Evolutionary conservation across 805 yeast genomes (phyloP).

Genomic region (Cyberlindnera suaveolens): DNA sequence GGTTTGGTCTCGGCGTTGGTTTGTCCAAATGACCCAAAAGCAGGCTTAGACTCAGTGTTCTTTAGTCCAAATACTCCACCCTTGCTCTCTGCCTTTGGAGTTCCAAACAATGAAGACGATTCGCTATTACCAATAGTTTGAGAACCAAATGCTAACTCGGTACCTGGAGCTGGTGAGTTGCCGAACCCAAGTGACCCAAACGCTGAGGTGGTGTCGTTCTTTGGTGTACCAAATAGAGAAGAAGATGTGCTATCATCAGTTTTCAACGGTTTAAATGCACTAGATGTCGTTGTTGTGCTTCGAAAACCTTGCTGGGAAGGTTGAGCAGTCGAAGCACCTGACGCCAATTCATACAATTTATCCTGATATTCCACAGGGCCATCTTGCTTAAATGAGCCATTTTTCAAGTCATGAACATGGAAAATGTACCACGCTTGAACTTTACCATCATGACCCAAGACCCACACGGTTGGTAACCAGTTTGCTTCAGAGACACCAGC

Average conservation of each 20-base stretch:
- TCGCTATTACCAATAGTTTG: too few relatives aligned
- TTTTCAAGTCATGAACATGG: constrained; percentile 44
- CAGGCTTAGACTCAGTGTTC: background rate
- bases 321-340: background rate
- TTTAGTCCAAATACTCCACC: constrained; percentile 9
- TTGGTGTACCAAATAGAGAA: too few relatives aligned
- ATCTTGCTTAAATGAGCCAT: constrained; percentile 24
- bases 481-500: constrained; percentile 48
- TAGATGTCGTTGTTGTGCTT: too few relatives aligned
- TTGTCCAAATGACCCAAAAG: too few relatives aligned
- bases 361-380: constrained; percentile 9
- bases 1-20: too few relatives aligned
- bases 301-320: background rate
- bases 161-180: background rate
- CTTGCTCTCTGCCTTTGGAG: too few relatives aligned
- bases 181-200: background rate
- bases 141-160: constrained; percentile 13
- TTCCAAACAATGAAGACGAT: too few relatives aligned
- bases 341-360: constrained; percentile 2
- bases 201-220: background rate
- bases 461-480: constrained; percentile 62
- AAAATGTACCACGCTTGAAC: constrained; percentile 61
- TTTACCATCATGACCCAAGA: constrained; percentile 57
- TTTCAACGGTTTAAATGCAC: too few relatives aligned
- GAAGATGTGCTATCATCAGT: too few relatives aligned